Base-by-base conservation (phyloP, 805 yeast species). In the Starmera caribaea region DNA sequence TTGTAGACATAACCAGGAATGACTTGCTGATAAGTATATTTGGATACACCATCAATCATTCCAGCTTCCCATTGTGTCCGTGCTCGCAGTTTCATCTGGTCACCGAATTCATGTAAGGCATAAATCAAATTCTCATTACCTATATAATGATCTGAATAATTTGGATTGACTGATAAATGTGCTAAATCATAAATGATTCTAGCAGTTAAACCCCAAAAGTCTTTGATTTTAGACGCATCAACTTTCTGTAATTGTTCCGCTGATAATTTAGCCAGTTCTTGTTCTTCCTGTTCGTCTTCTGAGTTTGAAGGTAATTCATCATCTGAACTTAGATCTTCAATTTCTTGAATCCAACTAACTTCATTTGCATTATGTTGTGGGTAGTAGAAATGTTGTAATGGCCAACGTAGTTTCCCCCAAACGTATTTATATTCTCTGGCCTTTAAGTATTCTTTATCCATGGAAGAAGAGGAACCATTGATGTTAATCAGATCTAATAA, bases 151-250 rank as follows among this genome's bases (percentile, higher is more conserved):
- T 48, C 53, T 29, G 47, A 50, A 9, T 43, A 41, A 9, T 57
- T 44, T 38, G 55, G 44, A 32, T 64, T 63, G 48, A 74, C 45
- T 4, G 73, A 62, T 9, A 81, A 65, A 41, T 68, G 69, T 2
- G 87, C 79, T 26, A 83, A 51, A 53, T 83, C 90, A 49, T 74
- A 83, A n/a, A 83, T 54, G 9, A 83, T 82, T 52, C 81, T 81
- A 3, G 89, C 90, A 0, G 92, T 83, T 30, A 83, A 60, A 1
- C 94, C 94, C 94, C 92, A 83, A 5, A 84, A 79, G 51, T 81
- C 83, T 51, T 82, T 75, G 31, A 78, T 69, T 40, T 69, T 66
- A 34, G 61, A 32, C 8, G 43, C 42, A 2, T 44, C 49, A 4
- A 36, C 30, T 63, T 74, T 53, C 47, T 70, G 55, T 63, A 60